Base-by-base conservation (phyloP, 257 asterid species). In the Thymus mandschuricus region DNA sequence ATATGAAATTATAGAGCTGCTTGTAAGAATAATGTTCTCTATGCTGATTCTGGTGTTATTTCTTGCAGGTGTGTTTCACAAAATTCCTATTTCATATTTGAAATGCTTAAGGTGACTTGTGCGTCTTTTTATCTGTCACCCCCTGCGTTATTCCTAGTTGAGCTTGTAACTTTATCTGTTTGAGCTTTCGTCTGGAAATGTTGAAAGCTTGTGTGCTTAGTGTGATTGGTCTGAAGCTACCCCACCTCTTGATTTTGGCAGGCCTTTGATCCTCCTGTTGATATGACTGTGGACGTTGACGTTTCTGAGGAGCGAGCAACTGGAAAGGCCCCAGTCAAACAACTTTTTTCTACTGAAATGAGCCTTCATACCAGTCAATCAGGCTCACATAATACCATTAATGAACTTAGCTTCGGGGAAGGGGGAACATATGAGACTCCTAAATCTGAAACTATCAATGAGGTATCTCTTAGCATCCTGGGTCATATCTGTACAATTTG, bases 221-320 rank as follows among this genome's bases (percentile, higher is more conserved):
- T 72, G 45, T 60, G 41, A 63, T 52, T 70, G 69, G 69, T 69
- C 76, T 78, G 73, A 64, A 71, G 59, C 75, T 68, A 30, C 60
- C 40, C 51, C 11, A 40, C 60, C 43, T 54, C 80, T 64, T 74
- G 67, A 71, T 68, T 71, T 60, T 86, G 78, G 68, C 87, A 94
- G 99, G 88, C 91, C 64, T 94, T 94, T 86, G 99, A 94, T 64
- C 98, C 98, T 72, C 99, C 99, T 30, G 71, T 94, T 79, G 98
- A 94, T 78, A 75, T 94, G 90, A 91, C 88, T 73, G 80, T 79
- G 80, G 91, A 80, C 70, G 46, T 69, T 73, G 76, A 82, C 76
- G 72, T 70, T 68, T 76, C 84, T 75, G 87, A 84, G 52, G 82
- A 78, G 35, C 87, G 76, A 71, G 63, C 40, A 54, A 79, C 59